Evolutionary conservation across 768 basidiomycete genomes (phyloP).

Genomic region (Phylloporus scabripes): DNA sequence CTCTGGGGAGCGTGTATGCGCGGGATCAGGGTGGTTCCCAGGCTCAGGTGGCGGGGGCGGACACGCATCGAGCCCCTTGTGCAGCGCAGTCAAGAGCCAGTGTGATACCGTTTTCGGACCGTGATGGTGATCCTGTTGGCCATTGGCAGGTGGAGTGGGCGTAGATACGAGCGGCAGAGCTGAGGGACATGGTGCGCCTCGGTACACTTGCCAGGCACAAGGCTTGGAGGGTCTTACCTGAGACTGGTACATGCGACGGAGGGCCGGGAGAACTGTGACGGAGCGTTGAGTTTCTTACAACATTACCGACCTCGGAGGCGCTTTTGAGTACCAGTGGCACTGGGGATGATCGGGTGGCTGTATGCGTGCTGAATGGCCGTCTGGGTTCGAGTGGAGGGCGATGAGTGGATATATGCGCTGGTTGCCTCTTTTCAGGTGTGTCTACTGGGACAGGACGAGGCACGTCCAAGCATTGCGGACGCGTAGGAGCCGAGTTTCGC

Average conservation of each 20-base stretch:
- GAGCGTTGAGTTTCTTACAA: neutral
- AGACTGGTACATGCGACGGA: neutral
- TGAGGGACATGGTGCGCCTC: slow-evolving; percentile 4
- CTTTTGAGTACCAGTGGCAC: neutral
- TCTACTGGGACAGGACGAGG: neutral
- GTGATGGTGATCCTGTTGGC: neutral
- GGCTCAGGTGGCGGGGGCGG: neutral
- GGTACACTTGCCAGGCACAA: slow-evolving; percentile 5
- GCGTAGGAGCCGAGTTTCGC: neutral
- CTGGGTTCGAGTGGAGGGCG: neutral
- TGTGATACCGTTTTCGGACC: neutral
- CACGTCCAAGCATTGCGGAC: neutral
- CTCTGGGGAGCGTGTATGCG: slow-evolving; percentile 9
- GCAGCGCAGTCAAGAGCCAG: slow-evolving; percentile 7
- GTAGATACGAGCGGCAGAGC: neutral
- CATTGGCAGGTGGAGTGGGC: neutral
- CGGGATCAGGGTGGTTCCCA: neutral
- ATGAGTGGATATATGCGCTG: slow-evolving; percentile 15
- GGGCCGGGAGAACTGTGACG: slow-evolving; percentile 11
- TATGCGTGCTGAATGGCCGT: neutral
- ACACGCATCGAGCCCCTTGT: neutral
- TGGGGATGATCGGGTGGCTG: slow-evolving; percentile 5
- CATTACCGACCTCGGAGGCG: neutral
- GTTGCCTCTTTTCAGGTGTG: neutral
- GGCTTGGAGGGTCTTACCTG: slow-evolving; percentile 13